Conservation (phyloP, 129 eudicot genomes). For the Apium graveolens region DNA sequence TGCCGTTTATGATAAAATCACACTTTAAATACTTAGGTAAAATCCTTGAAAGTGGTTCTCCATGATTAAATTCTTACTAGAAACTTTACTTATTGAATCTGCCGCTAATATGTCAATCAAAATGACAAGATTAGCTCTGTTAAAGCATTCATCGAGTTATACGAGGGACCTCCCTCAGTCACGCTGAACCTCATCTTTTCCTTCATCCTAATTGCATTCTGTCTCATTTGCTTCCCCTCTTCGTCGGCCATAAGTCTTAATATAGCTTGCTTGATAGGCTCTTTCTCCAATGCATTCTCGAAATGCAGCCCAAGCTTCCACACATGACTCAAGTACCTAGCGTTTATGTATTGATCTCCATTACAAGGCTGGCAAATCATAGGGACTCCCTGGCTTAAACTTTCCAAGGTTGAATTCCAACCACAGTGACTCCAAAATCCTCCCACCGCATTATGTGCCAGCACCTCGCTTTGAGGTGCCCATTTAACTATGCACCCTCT, state of each 20-base stretch:
- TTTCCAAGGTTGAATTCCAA: slow-evolving; percentile 61
- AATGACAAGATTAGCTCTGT: slow-evolving; percentile 34
- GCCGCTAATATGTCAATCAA: not conserved
- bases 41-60: not conserved
- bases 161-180: slow-evolving; percentile 35
- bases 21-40: not conserved
- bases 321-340: slow-evolving; percentile 45
- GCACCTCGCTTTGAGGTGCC: slow-evolving; percentile 67
- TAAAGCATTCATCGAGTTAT: slow-evolving; percentile 23
- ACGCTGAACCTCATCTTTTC: slow-evolving; percentile 18
- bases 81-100: not conserved
- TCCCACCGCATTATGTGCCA: slow-evolving; percentile 57
- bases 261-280: slow-evolving; percentile 20
- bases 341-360: slow-evolving; percentile 40
- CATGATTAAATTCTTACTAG: not conserved
- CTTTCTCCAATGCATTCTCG: slow-evolving; percentile 22
- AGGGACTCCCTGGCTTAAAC: slow-evolving; percentile 62
- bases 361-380: slow-evolving; percentile 48
- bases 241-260: slow-evolving; percentile 34
- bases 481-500: slow-evolving; percentile 51
- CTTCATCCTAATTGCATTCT: slow-evolving; percentile 30
- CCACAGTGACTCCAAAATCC: slow-evolving; percentile 75
- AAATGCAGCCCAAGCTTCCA: slow-evolving; percentile 46
- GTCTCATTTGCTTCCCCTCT: slow-evolving; percentile 41
- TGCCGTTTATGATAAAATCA: not conserved